Conservation (phyloP, 2,329 filamentous ascomycete species). For the Diaporthe nobilis region DNA sequence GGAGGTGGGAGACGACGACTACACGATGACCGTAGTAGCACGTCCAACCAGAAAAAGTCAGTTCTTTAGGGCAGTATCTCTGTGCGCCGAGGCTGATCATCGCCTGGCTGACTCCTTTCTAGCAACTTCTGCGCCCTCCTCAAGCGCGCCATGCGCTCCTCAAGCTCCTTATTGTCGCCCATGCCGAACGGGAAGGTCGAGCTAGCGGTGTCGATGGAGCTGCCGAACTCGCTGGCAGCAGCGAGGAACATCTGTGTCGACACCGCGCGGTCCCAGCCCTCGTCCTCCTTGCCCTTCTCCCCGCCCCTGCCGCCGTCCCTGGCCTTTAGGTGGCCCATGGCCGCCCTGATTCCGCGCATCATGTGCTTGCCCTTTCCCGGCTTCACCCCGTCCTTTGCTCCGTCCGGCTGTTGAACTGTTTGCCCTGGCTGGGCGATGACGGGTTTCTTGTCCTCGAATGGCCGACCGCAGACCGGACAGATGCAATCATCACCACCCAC, state of each 20-base stretch:
- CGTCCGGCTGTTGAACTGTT: neutral
- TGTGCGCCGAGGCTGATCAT: neutral
- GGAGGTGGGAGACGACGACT: neutral
- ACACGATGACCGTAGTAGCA: neutral
- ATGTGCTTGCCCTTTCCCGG: neutral
- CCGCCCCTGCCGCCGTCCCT: neutral
- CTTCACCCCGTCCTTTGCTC: neutral
- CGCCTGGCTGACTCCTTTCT: conserved; percentile 34
- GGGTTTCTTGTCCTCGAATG: conserved; percentile 3
- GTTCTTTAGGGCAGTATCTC: neutral
- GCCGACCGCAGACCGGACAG: conserved; percentile 35
- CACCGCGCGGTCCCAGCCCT: conserved; percentile 13
- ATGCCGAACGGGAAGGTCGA: conserved; percentile 11
- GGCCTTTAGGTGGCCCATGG: conserved; percentile 3
- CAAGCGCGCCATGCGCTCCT: conserved; percentile 45
- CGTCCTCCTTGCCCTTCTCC: no score
- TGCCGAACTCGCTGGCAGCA: conserved; percentile 40
- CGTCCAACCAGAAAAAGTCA: neutral
- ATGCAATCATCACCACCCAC: neutral
- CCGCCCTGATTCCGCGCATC: conserved; percentile 23
- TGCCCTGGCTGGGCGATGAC: neutral
- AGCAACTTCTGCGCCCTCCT: conserved; percentile 46
- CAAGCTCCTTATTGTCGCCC: conserved; percentile 39
- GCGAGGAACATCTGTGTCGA: conserved; percentile 42
- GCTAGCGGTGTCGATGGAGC: neutral